These are phyloP conservation scores for Scutellospora calospora DNA, from an alignment of 371 early-diverging fungal genomes.

Conservation along the genomic window DNA sequence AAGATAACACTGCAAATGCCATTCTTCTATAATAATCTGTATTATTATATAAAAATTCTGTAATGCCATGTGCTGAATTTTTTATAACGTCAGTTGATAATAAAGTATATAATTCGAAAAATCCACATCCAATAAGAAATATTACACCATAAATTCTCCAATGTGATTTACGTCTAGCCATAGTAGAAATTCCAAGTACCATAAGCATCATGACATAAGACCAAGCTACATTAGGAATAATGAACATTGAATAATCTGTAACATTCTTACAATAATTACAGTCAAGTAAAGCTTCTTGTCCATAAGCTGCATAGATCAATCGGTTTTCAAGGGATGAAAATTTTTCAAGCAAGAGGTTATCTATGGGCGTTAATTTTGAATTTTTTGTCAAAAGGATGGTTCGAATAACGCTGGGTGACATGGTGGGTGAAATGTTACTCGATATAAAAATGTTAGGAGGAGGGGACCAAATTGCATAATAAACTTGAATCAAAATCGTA, in stretches of 20 bases:
- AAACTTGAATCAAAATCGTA: not conserved
- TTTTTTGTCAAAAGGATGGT: not conserved
- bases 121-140: conserved; percentile 15
- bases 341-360: conserved; percentile 15
- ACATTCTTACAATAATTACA: conserved; percentile 32
- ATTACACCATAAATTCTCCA: conserved; percentile 40
- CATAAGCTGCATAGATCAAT: conserved; percentile 23
- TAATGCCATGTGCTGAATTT: conserved; percentile 8
- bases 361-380: not conserved
- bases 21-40: conserved; percentile 29
- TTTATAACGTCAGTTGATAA: not conserved
- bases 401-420: not conserved
- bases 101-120: conserved; percentile 34
- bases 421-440: not conserved
- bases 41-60: conserved; percentile 36
- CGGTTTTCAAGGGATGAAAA: conserved; percentile 26
- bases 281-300: conserved; percentile 37
- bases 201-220: conserved; percentile 24
- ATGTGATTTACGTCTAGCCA: conserved; percentile 21
- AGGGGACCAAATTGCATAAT: not conserved
- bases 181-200: conserved; percentile 34
- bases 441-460: conserved; percentile 24
- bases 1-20: not conserved
- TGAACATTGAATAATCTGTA: conserved; percentile 34
- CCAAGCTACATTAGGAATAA: conserved; percentile 17